Evolutionary conservation across 352 stramenopile genomes (phyloP).

Genomic region (Phytophthora macrochlamydospora): DNA sequence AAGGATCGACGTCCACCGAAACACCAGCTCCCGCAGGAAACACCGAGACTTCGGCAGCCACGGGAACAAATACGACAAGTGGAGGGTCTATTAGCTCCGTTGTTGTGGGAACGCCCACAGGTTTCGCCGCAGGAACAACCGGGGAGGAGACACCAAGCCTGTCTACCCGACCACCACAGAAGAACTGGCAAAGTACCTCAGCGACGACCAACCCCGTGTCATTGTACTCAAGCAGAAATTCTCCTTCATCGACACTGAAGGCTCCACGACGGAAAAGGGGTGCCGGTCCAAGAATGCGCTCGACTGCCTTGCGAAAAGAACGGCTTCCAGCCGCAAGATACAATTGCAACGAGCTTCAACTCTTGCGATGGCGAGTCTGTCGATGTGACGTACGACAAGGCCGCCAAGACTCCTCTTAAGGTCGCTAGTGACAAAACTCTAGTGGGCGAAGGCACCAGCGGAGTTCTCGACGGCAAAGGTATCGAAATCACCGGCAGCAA

Average conservation of each 20-base stretch:
- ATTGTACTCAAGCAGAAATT: slow-evolving; percentile 52
- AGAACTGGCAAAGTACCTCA: slow-evolving; percentile 44
- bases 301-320: slow-evolving; percentile 55
- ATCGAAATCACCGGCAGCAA: slow-evolving; percentile 39
- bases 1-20: too few relatives aligned
- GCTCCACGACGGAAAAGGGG: slow-evolving; percentile 42
- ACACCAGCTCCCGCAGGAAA: too few relatives aligned
- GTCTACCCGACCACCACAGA: slow-evolving; percentile 47
- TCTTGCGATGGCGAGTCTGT: slow-evolving; percentile 33
- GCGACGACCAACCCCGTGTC: slow-evolving; percentile 34
- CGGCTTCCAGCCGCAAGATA: slow-evolving; percentile 46
- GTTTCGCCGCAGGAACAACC: slow-evolving; percentile 37
- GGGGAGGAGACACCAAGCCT: slow-evolving; percentile 37
- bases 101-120: slow-evolving; percentile 5
- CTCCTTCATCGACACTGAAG: slow-evolving; percentile 48
- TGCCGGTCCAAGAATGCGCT: slow-evolving; percentile 41
- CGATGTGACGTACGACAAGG: slow-evolving; percentile 17
- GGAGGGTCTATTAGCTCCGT: background rate
- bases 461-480: slow-evolving; percentile 45
- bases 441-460: slow-evolving; percentile 39
- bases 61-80: background rate
- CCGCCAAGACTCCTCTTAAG: slow-evolving; percentile 12
- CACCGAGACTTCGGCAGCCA: too few relatives aligned
- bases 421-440: slow-evolving; percentile 42
- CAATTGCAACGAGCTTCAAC: slow-evolving; percentile 41